Conservation (phyloP, 495 filamentous ascomycete species). For the Penicillium parvum region DNA sequence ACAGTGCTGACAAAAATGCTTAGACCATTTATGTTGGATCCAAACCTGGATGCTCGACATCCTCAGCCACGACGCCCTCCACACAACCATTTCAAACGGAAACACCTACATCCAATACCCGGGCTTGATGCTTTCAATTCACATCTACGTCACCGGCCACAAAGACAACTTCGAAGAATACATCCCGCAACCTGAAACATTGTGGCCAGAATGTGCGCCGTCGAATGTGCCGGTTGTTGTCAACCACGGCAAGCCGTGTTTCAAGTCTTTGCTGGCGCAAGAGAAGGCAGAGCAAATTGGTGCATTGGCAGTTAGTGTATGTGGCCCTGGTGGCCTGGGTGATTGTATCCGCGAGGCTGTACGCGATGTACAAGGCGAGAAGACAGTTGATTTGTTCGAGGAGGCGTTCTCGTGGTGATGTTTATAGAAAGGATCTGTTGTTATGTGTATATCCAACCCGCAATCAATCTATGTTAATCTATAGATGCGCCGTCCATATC, state of each 20-base stretch:
- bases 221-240: constrained; percentile 28
- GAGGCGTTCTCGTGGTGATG: constrained; percentile 43
- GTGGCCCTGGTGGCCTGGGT: constrained; percentile 41
- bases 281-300: constrained; percentile 38
- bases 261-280: constrained; percentile 28
- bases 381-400: constrained; percentile 40
- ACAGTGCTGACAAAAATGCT: constrained; percentile 1
- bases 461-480: background rate
- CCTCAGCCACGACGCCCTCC: constrained; percentile 31
- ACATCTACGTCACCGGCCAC: constrained; percentile 31
- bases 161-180: constrained; percentile 27
- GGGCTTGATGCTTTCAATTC: constrained; percentile 30
- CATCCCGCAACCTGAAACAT: constrained; percentile 19
- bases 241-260: constrained; percentile 31
- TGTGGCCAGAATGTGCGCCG: constrained; percentile 31
- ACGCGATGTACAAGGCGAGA: constrained; percentile 30
- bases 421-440: constrained; percentile 1
- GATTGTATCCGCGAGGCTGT: constrained; percentile 42
- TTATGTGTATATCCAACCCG: background rate
- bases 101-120: constrained; percentile 32
- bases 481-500: background rate
- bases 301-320: constrained; percentile 44
- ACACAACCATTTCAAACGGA: constrained; percentile 17
- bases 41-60: constrained; percentile 42
- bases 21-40: constrained; percentile 43